Evolutionary conservation across 768 basidiomycete species (phyloP).

Genomic region (Pleurotus pulmonarius): DNA sequence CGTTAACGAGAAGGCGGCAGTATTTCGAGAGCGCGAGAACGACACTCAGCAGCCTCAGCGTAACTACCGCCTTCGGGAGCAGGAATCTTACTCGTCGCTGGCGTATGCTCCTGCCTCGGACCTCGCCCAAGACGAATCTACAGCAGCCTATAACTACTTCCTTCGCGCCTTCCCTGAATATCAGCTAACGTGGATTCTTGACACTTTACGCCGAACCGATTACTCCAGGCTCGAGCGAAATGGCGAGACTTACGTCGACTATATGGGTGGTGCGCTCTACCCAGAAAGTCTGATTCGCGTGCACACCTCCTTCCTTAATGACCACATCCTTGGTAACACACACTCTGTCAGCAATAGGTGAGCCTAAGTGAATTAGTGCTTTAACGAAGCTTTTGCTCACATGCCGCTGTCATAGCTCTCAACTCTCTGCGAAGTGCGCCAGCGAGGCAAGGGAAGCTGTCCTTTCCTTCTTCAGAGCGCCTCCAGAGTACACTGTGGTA

Average conservation of each 20-base stretch:
- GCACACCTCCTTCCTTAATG: slow-evolving; percentile 66
- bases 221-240: slow-evolving; percentile 53
- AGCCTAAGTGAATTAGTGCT: slow-evolving; percentile 29
- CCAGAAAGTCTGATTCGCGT: slow-evolving; percentile 73
- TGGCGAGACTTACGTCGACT: slow-evolving; percentile 80
- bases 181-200: slow-evolving; percentile 65
- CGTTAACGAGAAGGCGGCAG: slow-evolving; percentile 19
- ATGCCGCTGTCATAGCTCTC: slow-evolving; percentile 46
- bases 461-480: slow-evolving; percentile 73
- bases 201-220: slow-evolving; percentile 62
- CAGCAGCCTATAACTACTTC: slow-evolving; percentile 17
- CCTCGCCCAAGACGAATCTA: slow-evolving; percentile 11
- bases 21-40: slow-evolving; percentile 1
- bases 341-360: slow-evolving; percentile 82
- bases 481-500: slow-evolving; percentile 73
- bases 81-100: slow-evolving; percentile 24
- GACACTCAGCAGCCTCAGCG: not conserved
- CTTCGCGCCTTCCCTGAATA: slow-evolving; percentile 41
- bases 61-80: slow-evolving; percentile 20
- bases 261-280: slow-evolving; percentile 81
- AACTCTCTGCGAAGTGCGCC: slow-evolving; percentile 61
- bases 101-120: slow-evolving; percentile 15
- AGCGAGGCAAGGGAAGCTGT: slow-evolving; percentile 70
- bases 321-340: slow-evolving; percentile 73
- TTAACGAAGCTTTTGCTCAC: not conserved